Conservation (phyloP, 352 stramenopile genomes). For the Phytophthora citrophthora region DNA sequence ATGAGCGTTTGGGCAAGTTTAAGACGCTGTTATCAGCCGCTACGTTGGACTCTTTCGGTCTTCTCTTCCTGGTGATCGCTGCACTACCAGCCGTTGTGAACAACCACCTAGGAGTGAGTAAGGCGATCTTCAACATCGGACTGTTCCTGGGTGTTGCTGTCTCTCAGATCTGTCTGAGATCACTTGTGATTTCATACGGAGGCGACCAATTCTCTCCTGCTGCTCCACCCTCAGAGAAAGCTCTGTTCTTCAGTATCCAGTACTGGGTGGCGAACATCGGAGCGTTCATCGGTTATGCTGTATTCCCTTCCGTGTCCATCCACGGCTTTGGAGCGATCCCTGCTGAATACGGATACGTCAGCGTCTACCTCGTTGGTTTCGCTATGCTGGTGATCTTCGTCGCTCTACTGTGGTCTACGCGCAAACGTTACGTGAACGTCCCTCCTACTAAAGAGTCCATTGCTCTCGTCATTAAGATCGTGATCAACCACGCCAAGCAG, state of each 20-base stretch:
- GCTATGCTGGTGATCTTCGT: conserved; percentile 49
- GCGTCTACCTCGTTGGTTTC: conserved; percentile 64
- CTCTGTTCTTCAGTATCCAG: conserved; percentile 83
- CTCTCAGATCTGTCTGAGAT: conserved; percentile 55
- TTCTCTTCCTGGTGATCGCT: conserved; percentile 53
- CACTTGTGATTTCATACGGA: conserved; percentile 67
- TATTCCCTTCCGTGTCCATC: conserved; percentile 76
- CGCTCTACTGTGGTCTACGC: conserved; percentile 40
- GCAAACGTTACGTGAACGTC: conserved; percentile 56
- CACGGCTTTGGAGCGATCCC: conserved; percentile 67
- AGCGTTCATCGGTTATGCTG: conserved; percentile 71
- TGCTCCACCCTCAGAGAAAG: conserved; percentile 47
- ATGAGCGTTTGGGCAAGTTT: conserved; percentile 56
- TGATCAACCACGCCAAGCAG: conserved; percentile 33
- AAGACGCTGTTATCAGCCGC: conserved; percentile 31
- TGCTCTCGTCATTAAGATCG: conserved; percentile 46
- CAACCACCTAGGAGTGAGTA: conserved; percentile 30
- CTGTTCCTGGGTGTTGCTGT: conserved; percentile 57
- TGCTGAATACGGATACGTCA: conserved; percentile 40
- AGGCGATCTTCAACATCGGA: conserved; percentile 58
- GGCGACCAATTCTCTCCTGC: conserved; percentile 64
- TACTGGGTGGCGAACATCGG: conserved; percentile 86
- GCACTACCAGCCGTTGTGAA: conserved; percentile 44
- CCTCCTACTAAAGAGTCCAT: conserved; percentile 42
- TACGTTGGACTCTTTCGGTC: conserved; percentile 51